Evolutionary conservation across 345 rosid species (phyloP), one percentile per base, ranked within the genome.

Genomic region (Salix koriyanagi): DNA sequence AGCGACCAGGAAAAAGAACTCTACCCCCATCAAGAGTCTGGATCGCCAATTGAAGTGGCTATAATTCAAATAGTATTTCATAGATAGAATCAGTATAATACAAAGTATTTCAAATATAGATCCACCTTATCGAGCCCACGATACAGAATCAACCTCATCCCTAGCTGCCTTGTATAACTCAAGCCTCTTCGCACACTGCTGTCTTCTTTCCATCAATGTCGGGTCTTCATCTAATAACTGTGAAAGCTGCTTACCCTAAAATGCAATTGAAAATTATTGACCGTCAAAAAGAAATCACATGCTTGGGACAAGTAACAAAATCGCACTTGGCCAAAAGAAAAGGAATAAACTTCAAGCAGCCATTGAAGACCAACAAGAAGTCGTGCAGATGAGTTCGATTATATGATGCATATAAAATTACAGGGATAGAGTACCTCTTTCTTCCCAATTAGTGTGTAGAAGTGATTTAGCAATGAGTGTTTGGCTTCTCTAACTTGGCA

Each of bases 401-500:
- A 23, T n/a, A 58, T 1, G 28, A 58, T 58, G 5, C 65, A n/a
- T 75, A 34, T 48, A 14, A 21, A 34, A 39, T 7, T 7, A 2
- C 19, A 42, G 56, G 44, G 76, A 73, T 18, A 36, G 9, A 1
- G 7, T 75, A 83, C 86, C 84, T 83, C 86, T 68, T 50, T 83
- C 69, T 73, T 83, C 75, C 86, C 86, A 32, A 83, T 80, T 71
- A 75, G 82, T 5, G 82, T 75, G 75, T 83, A 83, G 72, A 83
- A 83, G 75, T 69, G 56, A 67, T 80, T 80, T 25, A 83, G 76
- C 79, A 83, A 65, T 13, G 84, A 84, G 3, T 77, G 81, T 48
- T 80, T 84, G 5, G 86, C 86, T 73, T 84, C 86, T 62, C 50
- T 77, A 34, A 84, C 86, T 80, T 84, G 84, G 79, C 86, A 84